Percentiles rank a stretch among this genome's conserved stretches.
Evolutionary conservation across 169 alveolate genomes (phyloP).

Genomic region (Plasmodium relictum): DNA sequence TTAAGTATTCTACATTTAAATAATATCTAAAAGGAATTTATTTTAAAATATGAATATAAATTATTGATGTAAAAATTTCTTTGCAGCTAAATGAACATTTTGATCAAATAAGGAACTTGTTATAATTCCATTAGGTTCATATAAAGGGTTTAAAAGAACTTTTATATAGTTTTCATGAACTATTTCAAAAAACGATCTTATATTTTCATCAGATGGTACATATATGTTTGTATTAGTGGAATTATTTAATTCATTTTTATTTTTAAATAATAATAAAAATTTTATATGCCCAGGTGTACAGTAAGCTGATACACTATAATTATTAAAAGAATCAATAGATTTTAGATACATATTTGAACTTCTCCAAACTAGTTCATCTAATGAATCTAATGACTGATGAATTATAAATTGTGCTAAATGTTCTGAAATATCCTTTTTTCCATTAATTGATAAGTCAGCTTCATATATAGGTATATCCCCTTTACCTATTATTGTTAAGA

Average conservation of each 20-base stretch:
- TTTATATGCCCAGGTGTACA: conserved; percentile 90
- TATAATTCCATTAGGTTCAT: conserved; percentile 80
- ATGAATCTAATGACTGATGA: conserved; percentile 91
- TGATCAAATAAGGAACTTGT: conserved; percentile 79
- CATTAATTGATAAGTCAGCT: conserved; percentile 90
- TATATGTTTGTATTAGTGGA: conserved; percentile 47
- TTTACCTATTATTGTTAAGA: conserved; percentile 91
- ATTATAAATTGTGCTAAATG: conserved; percentile 91
- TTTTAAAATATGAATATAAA: no score
- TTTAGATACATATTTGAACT: conserved; percentile 86
- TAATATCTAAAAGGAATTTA: no score
- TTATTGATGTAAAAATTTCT: conserved; percentile 31
- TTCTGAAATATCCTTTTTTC: conserved; percentile 89
- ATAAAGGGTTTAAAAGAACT: conserved; percentile 84
- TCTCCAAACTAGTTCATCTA: conserved; percentile 89
- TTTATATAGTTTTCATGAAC: conserved; percentile 90
- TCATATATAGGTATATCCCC: conserved; percentile 91
- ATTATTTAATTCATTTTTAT: conserved; percentile 37
- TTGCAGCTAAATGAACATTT: conserved; percentile 64
- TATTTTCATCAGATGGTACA: conserved; percentile 87
- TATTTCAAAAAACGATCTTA: conserved; percentile 86
- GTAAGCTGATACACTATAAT: conserved; percentile 90
- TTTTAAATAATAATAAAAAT: conserved; percentile 87
- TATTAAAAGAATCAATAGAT: conserved; percentile 89
- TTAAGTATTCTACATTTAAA: neutral